Evolutionary conservation across 2,329 filamentous ascomycete genomes (phyloP).

Genomic region (Rutstroemia sp.): DNA sequence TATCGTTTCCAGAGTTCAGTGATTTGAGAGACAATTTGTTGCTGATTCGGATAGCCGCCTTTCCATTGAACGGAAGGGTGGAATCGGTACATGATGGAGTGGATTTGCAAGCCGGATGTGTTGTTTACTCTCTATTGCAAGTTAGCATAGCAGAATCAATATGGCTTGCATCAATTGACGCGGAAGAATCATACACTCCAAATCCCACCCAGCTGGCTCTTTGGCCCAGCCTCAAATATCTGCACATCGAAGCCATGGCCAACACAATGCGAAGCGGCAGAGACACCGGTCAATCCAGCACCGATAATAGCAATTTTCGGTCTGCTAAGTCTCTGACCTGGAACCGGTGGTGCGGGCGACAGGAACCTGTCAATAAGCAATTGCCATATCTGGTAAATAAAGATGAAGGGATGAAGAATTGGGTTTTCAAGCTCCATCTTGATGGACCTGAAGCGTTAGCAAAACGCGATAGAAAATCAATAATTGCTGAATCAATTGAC

Average conservation of each 20-base stretch:
- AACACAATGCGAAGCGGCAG: slow-evolving; percentile 73
- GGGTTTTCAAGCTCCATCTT: slow-evolving; percentile 22
- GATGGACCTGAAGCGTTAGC: neutral
- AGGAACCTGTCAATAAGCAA: slow-evolving; percentile 56
- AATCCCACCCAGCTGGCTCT: slow-evolving; percentile 66
- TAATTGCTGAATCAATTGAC: neutral
- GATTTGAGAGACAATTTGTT: slow-evolving; percentile 69
- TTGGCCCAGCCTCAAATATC: slow-evolving; percentile 66
- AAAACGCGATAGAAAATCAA: neutral
- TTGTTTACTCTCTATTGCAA: slow-evolving; percentile 62
- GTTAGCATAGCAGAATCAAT: neutral
- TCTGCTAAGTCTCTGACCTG: slow-evolving; percentile 46
- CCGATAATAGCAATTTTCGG: slow-evolving; percentile 65
- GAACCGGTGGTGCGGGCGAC: slow-evolving; percentile 60
- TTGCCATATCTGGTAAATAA: slow-evolving; percentile 59
- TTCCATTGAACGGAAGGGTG: slow-evolving; percentile 72
- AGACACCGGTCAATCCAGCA: slow-evolving; percentile 66
- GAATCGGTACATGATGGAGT: slow-evolving; percentile 83
- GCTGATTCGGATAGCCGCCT: slow-evolving; percentile 67
- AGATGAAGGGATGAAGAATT: slow-evolving; percentile 47
- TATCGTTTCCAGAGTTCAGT: slow-evolving; percentile 68
- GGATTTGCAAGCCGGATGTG: slow-evolving; percentile 75
- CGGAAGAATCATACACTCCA: slow-evolving; percentile 55
- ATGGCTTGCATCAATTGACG: neutral
- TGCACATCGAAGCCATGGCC: slow-evolving; percentile 79